Conservation (phyloP, 208 protist genomes). For the Leishmania gerbilli region DNA sequence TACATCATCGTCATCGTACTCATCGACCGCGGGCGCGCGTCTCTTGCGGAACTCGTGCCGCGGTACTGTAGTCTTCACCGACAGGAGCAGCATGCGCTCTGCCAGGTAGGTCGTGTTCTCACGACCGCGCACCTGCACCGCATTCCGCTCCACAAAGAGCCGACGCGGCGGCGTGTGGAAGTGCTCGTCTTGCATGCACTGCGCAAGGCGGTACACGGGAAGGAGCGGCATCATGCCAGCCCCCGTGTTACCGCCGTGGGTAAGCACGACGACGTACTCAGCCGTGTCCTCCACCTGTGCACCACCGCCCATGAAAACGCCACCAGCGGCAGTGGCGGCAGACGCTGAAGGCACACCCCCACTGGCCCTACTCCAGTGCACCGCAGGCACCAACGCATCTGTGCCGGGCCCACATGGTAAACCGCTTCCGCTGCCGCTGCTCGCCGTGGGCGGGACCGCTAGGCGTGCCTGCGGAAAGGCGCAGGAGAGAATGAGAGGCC, state of each 20-base stretch:
- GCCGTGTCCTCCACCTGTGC: slow-evolving; percentile 34
- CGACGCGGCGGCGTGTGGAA: slow-evolving; percentile 51
- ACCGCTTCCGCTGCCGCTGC: slow-evolving; percentile 5
- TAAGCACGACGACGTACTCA: slow-evolving; percentile 62
- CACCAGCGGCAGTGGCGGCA: not conserved
- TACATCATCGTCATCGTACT: not conserved
- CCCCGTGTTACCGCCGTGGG: slow-evolving; percentile 46
- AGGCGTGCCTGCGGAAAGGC: slow-evolving; percentile 37
- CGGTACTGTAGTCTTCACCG: slow-evolving; percentile 38
- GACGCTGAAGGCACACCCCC: not conserved
- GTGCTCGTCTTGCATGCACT: slow-evolving; percentile 70
- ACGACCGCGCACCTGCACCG: slow-evolving; percentile 57
- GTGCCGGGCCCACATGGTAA: slow-evolving; percentile 5
- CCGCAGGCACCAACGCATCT: not conserved
- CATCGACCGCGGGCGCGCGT: not conserved
- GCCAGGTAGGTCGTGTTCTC: slow-evolving; percentile 71
- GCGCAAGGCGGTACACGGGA: slow-evolving; percentile 56
- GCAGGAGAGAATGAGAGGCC: slow-evolving; percentile 78
- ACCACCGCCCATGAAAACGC: not conserved
- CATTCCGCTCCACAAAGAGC: slow-evolving; percentile 42
- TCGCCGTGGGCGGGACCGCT: not conserved
- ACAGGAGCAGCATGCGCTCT: slow-evolving; percentile 80
- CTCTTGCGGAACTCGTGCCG: slow-evolving; percentile 10
- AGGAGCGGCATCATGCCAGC: slow-evolving; percentile 40
- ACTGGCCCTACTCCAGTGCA: not conserved